A percentile compares a stretch with the other conserved stretches of the same genome.
These are phyloP conservation scores for Daedaleopsis nitida DNA, from an alignment of 768 basidiomycete species.

Conservation along the genomic window DNA sequence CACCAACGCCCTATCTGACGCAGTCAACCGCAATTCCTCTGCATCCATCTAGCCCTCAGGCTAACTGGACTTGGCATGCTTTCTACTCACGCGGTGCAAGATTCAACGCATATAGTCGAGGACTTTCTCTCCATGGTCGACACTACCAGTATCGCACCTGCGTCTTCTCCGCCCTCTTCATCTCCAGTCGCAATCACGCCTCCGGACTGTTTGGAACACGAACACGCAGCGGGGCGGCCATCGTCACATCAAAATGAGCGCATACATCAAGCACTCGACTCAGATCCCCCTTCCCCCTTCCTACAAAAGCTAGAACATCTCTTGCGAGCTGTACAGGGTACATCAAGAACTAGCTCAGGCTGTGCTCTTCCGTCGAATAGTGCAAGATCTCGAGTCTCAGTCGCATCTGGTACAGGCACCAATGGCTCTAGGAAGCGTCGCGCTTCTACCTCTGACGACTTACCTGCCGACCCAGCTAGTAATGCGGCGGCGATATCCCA, in stretches of 20 bases:
- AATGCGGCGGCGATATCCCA: background rate
- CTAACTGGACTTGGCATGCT: too few relatives aligned
- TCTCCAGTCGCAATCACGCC: constrained; percentile 15
- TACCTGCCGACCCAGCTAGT: background rate
- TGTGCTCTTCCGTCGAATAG: background rate
- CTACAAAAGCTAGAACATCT: background rate
- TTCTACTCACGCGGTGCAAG: too few relatives aligned
- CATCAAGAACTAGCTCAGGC: background rate
- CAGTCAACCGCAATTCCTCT: too few relatives aligned
- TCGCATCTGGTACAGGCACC: too few relatives aligned
- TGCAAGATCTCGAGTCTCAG: too few relatives aligned
- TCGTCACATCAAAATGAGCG: too few relatives aligned
- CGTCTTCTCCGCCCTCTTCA: constrained; percentile 16
- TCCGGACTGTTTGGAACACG: constrained; percentile 1
- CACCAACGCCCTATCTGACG: too few relatives aligned
- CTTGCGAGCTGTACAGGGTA: background rate
- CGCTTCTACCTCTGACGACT: background rate
- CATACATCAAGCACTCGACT: too few relatives aligned
- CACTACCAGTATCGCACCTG: background rate
- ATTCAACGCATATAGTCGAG: too few relatives aligned
- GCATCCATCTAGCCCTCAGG: too few relatives aligned
- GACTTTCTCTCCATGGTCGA: too few relatives aligned
- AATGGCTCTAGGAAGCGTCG: background rate
- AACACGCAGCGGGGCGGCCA: too few relatives aligned
- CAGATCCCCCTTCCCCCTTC: background rate